These are phyloP conservation scores for Poa annua DNA, from an alignment of 176 grass and related monocot species.

Conservation along the genomic window DNA sequence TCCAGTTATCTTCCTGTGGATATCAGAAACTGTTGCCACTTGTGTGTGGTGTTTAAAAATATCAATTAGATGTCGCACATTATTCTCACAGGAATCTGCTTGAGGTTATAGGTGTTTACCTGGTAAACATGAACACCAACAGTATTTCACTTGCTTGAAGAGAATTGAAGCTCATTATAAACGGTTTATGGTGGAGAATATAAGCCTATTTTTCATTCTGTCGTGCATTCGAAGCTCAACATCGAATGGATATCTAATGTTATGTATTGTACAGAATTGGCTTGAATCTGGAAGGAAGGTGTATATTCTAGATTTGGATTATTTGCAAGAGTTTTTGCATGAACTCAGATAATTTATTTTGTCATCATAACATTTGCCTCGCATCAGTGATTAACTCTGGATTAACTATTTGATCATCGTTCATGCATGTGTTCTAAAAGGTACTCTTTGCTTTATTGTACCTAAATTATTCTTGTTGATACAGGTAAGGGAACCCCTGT, in stretches of 20 bases:
- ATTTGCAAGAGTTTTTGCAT: constrained; percentile 2
- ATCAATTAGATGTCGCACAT: background rate
- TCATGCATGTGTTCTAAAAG: no score
- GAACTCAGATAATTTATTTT: background rate
- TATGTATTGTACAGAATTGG: background rate
- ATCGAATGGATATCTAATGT: background rate
- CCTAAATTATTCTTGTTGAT: no score
- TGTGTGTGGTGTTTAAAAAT: constrained; percentile 16
- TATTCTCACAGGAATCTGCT: background rate
- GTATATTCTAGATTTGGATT: background rate
- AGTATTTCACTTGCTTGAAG: background rate
- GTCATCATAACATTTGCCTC: no score
- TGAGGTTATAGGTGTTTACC: background rate
- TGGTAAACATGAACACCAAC: constrained; percentile 14
- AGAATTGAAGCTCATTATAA: constrained; percentile 3
- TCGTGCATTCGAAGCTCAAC: background rate
- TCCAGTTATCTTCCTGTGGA: background rate
- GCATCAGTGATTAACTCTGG: no score
- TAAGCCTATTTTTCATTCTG: background rate
- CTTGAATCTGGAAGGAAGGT: background rate
- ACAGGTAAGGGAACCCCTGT: no score
- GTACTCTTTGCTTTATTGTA: no score
- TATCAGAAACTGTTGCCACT: background rate
- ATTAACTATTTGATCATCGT: no score
- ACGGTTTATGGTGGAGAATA: background rate